Percentiles rank a stretch among this genome's conserved stretches.
Conservation (phyloP, 441 rosid species). For the Bruguiera hainesii region DNA sequence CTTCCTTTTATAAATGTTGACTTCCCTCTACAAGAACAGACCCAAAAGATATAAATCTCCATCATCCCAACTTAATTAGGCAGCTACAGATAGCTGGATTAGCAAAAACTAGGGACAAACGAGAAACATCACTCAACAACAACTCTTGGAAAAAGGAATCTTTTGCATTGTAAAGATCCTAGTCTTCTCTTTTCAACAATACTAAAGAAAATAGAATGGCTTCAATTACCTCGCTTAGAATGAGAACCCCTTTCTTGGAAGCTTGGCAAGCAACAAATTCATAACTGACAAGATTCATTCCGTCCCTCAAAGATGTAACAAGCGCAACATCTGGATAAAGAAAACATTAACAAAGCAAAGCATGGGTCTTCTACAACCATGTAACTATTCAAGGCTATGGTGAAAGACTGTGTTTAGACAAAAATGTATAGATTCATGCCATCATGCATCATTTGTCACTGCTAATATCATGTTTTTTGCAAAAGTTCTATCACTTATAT, state of each 20-base stretch:
- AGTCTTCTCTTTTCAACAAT: not conserved
- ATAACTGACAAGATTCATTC: constrained; percentile 81
- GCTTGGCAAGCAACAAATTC: constrained; percentile 85
- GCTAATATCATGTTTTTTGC: too few species aligned
- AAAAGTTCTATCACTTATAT: not conserved
- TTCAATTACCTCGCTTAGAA: constrained; percentile 58
- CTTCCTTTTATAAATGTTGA: too few species aligned
- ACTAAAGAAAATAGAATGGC: not conserved
- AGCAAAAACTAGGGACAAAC: too few species aligned
- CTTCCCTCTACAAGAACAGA: too few species aligned
- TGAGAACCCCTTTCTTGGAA: constrained; percentile 73
- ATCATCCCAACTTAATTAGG: too few species aligned
- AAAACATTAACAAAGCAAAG: constrained; percentile 3
- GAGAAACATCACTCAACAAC: not conserved
- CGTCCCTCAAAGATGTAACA: constrained; percentile 75
- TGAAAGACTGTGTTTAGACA: not conserved
- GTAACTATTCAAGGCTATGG: not conserved
- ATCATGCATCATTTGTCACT: not conserved
- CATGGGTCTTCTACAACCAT: constrained; percentile 1
- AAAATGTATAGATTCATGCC: not conserved
- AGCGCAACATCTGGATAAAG: constrained; percentile 58
- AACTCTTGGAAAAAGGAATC: not conserved
- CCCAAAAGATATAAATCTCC: too few species aligned
- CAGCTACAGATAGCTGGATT: too few species aligned
- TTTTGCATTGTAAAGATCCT: not conserved